Evolutionary conservation across 2,329 filamentous ascomycete genomes (phyloP), one percentile per base, ranked within the genome.

Genomic region (Nannizziopsis arthrosporioides): DNA sequence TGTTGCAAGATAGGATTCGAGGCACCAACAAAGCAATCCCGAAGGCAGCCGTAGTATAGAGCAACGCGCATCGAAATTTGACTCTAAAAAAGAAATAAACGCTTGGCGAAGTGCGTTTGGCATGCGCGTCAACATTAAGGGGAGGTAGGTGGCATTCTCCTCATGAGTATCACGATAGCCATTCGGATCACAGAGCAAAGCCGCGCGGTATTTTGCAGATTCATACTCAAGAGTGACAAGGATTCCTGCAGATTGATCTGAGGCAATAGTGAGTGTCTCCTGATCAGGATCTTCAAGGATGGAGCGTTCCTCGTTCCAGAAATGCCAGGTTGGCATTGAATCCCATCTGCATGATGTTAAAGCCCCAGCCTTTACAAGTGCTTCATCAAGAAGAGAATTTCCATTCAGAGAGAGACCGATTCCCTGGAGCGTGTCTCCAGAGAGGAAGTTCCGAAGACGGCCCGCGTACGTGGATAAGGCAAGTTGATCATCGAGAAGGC

Each of bases 1-100:
- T 40, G 48, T 49, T 58, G 56, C 51, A 5, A 68, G 42, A 11
- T 64, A 69, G 0, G 56, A 63, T 51, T 73, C 71, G 12, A 75
- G 60, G 1, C 62, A 61, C 0, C 59, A 54, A n/a, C 68, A 69
- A 30, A 76, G 61, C 50, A 74, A 72, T 6, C 55, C 51, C 0
- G 72, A 67, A 0, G 68, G 60, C 2, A 76, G 63, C 4, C 60
- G 62, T 18, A 76, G 53, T 3, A 67, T 58, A 5, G 69, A 66
- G 40, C 69, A 65, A 51, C 71, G 71, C 2, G 70, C 65, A 52
- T 77, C 74, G 56, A 77, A 77, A 49, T 63, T 69, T 1, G 68
- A 63, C 4, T 66, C 61, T 11, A 77, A 56, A 55, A 76, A 76
- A 11, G 68, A 60, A 44, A 73, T 57, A 45, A 77, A 68, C 1